Evolutionary conservation across 345 rosid species (phyloP).

Genomic region (Gossypium longicalyx): DNA sequence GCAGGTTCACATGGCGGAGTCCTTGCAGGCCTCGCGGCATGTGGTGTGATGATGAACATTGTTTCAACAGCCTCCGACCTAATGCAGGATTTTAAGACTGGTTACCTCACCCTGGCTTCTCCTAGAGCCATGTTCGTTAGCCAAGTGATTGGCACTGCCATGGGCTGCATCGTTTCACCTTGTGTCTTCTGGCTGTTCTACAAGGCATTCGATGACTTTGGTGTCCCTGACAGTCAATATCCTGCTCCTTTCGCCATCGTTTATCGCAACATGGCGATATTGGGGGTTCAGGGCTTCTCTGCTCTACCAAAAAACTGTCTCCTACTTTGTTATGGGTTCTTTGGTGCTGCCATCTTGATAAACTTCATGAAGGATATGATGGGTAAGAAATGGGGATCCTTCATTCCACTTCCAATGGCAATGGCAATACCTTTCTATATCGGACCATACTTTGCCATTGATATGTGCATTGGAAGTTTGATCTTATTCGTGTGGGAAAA

Average conservation of each 20-base stretch:
- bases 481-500: conserved; percentile 52
- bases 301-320: conserved; percentile 74
- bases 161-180: conserved; percentile 76
- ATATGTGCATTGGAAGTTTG: conserved; percentile 80
- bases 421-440: conserved; percentile 89
- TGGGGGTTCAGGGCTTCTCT: conserved; percentile 71
- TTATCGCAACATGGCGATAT: conserved; percentile 53
- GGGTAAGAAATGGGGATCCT: conserved; percentile 36
- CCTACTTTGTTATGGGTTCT: conserved; percentile 51
- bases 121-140: conserved; percentile 72
- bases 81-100: conserved; percentile 83
- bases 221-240: conserved; percentile 40
- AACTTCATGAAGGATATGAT: conserved; percentile 46
- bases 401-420: conserved; percentile 75
- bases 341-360: conserved; percentile 49
- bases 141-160: conserved; percentile 78
- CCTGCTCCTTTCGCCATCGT: conserved; percentile 63
- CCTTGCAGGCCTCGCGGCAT: conserved; percentile 72
- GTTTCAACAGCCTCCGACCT: conserved; percentile 84
- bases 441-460: conserved; percentile 76
- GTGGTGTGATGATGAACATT: conserved; percentile 92
- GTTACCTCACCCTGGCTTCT: conserved; percentile 77
- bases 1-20: conserved; percentile 72
- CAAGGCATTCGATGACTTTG: conserved; percentile 63
- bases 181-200: conserved; percentile 81